phyloP scores from a whole-genome alignment of 305 asterid genomes.

The Fraxinus ornus region DNA sequence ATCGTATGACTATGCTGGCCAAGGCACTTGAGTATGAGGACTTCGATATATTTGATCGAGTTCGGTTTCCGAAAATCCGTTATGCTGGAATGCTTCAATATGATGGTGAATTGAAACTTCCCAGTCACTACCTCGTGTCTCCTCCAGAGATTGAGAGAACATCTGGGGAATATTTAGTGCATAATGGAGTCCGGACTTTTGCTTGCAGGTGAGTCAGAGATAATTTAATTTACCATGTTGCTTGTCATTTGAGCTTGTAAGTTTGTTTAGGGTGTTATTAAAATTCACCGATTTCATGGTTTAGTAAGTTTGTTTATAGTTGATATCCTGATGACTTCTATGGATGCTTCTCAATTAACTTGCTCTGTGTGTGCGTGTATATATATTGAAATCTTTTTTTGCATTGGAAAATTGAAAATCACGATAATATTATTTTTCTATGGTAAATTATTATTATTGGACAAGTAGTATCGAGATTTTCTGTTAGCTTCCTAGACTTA shows the following conservation, averaged over 20 bases:
- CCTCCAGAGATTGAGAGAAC: slow-evolving; percentile 96
- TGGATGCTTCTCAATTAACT: background rate
- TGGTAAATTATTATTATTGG: background rate
- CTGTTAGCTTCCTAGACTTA: background rate
- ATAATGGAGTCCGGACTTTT: slow-evolving; percentile 79
- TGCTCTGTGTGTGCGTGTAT: background rate
- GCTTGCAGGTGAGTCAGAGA: slow-evolving; percentile 76
- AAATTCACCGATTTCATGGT: background rate
- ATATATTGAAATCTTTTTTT: background rate
- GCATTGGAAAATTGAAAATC: background rate
- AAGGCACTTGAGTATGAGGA: slow-evolving; percentile 80
- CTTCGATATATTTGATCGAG: slow-evolving; percentile 85
- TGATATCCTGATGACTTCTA: background rate
- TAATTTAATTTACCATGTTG: background rate
- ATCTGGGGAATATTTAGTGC: slow-evolving; percentile 85
- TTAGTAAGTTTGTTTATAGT: background rate
- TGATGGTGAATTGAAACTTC: slow-evolving; percentile 95
- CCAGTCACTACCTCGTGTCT: slow-evolving; percentile 80
- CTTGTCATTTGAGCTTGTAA: background rate
- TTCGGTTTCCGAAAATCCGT: slow-evolving; percentile 75
- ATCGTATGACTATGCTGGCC: slow-evolving; percentile 93
- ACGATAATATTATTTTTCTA: background rate
- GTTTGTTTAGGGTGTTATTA: background rate
- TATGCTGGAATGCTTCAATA: slow-evolving; percentile 99
- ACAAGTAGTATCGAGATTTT: background rate